Conservation (phyloP, 352 stramenopile species). For the Phytophthora cryptogea region DNA sequence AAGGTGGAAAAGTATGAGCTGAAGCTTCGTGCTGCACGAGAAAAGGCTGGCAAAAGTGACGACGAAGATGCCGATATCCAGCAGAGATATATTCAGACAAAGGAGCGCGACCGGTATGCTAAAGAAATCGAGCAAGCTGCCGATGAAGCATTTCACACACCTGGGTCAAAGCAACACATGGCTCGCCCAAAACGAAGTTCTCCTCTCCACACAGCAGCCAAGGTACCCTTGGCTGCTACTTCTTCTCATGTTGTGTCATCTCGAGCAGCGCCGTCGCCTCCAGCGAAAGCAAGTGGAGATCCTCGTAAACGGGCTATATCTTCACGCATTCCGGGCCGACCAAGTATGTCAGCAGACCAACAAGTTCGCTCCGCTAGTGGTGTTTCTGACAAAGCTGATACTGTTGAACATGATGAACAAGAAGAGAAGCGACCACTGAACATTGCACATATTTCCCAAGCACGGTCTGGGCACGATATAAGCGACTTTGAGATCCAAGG, state of each 20-base stretch:
- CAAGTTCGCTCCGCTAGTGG: conserved; percentile 17
- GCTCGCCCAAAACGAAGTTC: conserved; percentile 12
- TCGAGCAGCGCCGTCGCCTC: background rate
- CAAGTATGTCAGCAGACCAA: conserved; percentile 22
- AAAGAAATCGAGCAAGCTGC: conserved; percentile 30
- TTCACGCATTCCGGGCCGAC: conserved; percentile 23
- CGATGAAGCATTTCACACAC: conserved; percentile 21
- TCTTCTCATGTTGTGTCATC: background rate
- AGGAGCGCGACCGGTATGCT: conserved; percentile 37
- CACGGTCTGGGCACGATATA: conserved; percentile 30
- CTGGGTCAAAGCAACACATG: conserved; percentile 6
- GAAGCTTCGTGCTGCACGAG: conserved; percentile 23
- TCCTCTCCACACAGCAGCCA: conserved; percentile 1
- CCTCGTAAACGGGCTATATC: conserved; percentile 30
- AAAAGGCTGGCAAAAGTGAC: conserved; percentile 14
- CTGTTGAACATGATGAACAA: conserved; percentile 14
- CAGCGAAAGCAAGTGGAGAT: conserved; percentile 15
- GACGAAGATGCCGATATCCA: conserved; percentile 4
- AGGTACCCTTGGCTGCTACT: conserved; percentile 1
- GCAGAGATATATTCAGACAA: conserved; percentile 26
- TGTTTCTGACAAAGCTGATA: conserved; percentile 14
- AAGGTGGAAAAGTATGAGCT: conserved; percentile 31
- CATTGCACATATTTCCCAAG: conserved; percentile 34
- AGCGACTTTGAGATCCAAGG: conserved; percentile 46
- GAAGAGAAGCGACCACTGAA: conserved; percentile 26